Conservation (phyloP, 495 filamentous ascomycete genomes). For the Thermothielavioides terrestris region DNA sequence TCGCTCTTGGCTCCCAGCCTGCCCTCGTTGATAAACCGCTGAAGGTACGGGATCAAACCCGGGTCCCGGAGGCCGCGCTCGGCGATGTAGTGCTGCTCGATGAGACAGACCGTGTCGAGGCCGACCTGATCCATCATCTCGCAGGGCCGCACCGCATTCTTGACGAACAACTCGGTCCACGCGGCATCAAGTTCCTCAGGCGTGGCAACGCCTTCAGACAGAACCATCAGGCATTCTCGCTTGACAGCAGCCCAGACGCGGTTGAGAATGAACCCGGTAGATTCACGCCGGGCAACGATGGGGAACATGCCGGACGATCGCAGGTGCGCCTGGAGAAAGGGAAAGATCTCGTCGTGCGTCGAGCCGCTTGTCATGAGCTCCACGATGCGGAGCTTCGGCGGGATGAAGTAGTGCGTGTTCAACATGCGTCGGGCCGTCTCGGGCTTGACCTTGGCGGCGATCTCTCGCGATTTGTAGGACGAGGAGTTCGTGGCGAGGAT, state of each 20-base stretch:
- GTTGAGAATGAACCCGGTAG: not conserved
- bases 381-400: constrained; percentile 38
- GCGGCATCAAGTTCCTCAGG: constrained; percentile 42
- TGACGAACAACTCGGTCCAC: constrained; percentile 36
- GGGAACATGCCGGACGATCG: constrained; percentile 35
- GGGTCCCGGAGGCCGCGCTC: constrained; percentile 34
- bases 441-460: constrained; percentile 35
- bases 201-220: constrained; percentile 41
- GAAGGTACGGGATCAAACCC: constrained; percentile 29
- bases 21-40: constrained; percentile 34
- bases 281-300: constrained; percentile 34
- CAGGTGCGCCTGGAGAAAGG: constrained; percentile 30
- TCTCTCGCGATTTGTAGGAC: constrained; percentile 39
- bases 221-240: constrained; percentile 31
- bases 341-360: constrained; percentile 39
- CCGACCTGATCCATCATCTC: constrained; percentile 31
- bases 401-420: constrained; percentile 50
- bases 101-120: constrained; percentile 43
- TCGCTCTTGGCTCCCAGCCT: constrained; percentile 26
- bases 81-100: constrained; percentile 33
- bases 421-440: constrained; percentile 26
- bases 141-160: constrained; percentile 15
- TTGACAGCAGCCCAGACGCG: not conserved
- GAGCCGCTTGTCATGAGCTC: constrained; percentile 49
- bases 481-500: constrained; percentile 45